phyloP scores from a whole-genome alignment of 805 yeast species.

The Metschnikowia kunwiensis region DNA sequence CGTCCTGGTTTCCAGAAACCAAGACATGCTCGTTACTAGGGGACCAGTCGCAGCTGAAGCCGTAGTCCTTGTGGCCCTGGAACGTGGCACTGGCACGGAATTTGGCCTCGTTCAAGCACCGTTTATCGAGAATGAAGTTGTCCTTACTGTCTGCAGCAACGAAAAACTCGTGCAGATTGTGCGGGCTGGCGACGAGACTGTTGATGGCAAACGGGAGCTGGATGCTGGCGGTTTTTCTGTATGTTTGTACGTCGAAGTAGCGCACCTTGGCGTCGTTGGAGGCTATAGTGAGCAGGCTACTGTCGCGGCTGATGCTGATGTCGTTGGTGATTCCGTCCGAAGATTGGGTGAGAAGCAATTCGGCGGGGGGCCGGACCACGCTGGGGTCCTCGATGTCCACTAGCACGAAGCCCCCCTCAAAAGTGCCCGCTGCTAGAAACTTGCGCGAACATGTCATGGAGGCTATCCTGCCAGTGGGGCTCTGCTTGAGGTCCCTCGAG shows the following conservation, averaged over 20 bases:
- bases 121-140: constrained; percentile 44
- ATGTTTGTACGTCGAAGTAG: constrained; percentile 33
- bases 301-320: constrained; percentile 32
- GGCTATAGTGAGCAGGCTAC: constrained; percentile 40
- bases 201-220: constrained; percentile 49
- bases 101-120: constrained; percentile 20
- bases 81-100: constrained; percentile 17
- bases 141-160: constrained; percentile 51
- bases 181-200: constrained; percentile 43
- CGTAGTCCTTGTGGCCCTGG: constrained; percentile 52
- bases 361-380: constrained; percentile 24
- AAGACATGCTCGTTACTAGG: constrained; percentile 38
- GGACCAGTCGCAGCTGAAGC: constrained; percentile 62
- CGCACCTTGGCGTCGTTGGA: constrained; percentile 50
- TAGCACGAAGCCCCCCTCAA: constrained; percentile 48
- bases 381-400: constrained; percentile 31
- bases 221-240: constrained; percentile 10
- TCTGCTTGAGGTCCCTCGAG: constrained; percentile 26
- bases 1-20: constrained; percentile 61
- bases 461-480: constrained; percentile 43
- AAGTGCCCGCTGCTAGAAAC: constrained; percentile 50
- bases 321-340: constrained; percentile 54
- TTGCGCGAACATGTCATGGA: constrained; percentile 44
- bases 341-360: constrained; percentile 39
- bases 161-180: constrained; percentile 35